A percentile compares a stretch with the other conserved stretches of the same genome.
These are phyloP conservation scores for Aphanomyces invadans DNA, from an alignment of 352 stramenopile species.

Conservation along the genomic window DNA sequence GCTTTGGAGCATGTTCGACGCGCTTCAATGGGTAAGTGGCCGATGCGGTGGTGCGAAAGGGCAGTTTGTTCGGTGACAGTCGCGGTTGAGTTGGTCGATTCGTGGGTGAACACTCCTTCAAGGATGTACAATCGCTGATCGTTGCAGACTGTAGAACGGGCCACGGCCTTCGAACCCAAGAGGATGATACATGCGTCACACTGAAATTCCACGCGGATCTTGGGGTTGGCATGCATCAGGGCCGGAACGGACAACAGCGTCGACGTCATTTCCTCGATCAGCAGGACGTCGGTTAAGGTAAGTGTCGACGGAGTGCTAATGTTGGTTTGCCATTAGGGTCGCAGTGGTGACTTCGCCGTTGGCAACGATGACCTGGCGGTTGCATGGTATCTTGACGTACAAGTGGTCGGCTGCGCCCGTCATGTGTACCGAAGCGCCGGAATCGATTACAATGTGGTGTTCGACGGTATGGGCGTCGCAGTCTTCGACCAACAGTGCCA, in stretches of 20 bases:
- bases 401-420: not conserved
- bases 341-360: not conserved
- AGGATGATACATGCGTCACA: not conserved
- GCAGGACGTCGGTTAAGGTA: not conserved
- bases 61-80: not conserved
- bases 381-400: not conserved
- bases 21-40: not conserved
- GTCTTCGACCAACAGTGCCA: not conserved
- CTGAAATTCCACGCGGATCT: conserved; percentile 19
- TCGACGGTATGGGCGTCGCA: not conserved
- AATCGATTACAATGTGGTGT: not conserved
- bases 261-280: not conserved
- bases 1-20: not conserved
- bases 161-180: not conserved
- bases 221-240: not conserved
- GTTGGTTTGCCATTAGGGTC: conserved; percentile 6
- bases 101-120: not conserved
- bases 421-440: conserved; percentile 11
- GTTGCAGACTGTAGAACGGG: not conserved
- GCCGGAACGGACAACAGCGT: conserved; percentile 10
- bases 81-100: not conserved
- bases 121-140: not conserved
- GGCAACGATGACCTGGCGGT: not conserved
- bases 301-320: not conserved
- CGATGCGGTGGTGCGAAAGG: not conserved